These are phyloP conservation scores for Noccaea caerulescens DNA, from an alignment of 345 rosid genomes.

Conservation along the genomic window DNA sequence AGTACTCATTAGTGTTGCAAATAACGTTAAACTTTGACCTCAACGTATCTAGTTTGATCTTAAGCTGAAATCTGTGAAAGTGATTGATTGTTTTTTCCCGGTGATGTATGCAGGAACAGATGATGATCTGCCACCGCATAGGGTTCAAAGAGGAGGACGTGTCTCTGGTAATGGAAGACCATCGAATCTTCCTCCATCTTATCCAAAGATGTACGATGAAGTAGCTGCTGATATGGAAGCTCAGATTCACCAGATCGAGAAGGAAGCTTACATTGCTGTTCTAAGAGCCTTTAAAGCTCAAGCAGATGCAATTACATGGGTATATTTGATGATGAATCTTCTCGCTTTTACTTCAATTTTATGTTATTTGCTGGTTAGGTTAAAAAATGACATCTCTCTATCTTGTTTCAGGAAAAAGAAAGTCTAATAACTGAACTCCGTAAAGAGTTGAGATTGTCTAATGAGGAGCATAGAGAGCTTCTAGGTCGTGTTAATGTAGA, in stretches of 20 bases:
- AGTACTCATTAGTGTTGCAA: not conserved
- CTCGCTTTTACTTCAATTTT: slow-evolving; percentile 23
- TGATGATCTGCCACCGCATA: slow-evolving; percentile 86
- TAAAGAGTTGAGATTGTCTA: slow-evolving; percentile 77
- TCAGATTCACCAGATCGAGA: slow-evolving; percentile 86
- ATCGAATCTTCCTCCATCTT: slow-evolving; percentile 52
- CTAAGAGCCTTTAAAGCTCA: slow-evolving; percentile 94
- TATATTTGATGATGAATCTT: slow-evolving; percentile 38
- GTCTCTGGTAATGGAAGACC: slow-evolving; percentile 71
- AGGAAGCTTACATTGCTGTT: slow-evolving; percentile 80
- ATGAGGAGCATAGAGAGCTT: slow-evolving; percentile 93
- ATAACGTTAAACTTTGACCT: slow-evolving; percentile 1
- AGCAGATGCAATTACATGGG: slow-evolving; percentile 97
- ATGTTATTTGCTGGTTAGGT: slow-evolving; percentile 42
- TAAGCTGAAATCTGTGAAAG: slow-evolving; percentile 10
- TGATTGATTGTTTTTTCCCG: not conserved
- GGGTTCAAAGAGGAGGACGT: slow-evolving; percentile 68
- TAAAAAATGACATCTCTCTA: slow-evolving; percentile 43
- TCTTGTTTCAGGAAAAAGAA: slow-evolving; percentile 81
- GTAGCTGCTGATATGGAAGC: slow-evolving; percentile 72
- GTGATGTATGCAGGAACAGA: slow-evolving; percentile 68
- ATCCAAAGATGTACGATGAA: slow-evolving; percentile 72
- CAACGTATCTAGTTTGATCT: slow-evolving; percentile 18
- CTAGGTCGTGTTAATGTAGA: slow-evolving; percentile 73
- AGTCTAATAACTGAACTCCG: slow-evolving; percentile 84